Conservation (phyloP, 2,329 filamentous ascomycete species). For the Blumeriella jaapii region DNA sequence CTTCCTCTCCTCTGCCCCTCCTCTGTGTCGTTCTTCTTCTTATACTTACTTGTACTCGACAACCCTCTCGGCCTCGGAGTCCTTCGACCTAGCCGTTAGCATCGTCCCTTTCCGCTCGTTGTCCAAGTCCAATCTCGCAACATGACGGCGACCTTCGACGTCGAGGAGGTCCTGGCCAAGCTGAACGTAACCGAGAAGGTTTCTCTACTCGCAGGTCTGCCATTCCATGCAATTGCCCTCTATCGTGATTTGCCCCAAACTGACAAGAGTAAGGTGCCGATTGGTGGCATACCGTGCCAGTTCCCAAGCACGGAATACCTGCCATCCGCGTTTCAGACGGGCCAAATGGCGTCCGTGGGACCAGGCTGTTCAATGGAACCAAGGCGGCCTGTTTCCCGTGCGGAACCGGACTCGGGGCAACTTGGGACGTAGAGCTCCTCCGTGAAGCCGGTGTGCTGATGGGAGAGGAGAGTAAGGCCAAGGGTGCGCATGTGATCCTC, state of each 20-base stretch:
- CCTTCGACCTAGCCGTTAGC: too few relatives aligned
- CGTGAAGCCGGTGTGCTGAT: conserved; percentile 53
- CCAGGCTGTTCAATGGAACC: conserved; percentile 28
- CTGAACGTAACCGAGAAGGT: conserved; percentile 42
- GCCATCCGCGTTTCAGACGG: conserved; percentile 28
- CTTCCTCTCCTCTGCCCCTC: neutral
- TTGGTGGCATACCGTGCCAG: conserved; percentile 27
- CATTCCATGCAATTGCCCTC: neutral
- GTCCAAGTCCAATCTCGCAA: neutral
- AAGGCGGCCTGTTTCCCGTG: conserved; percentile 35
- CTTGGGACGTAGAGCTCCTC: conserved; percentile 53
- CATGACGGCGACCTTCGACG: conserved; percentile 34
- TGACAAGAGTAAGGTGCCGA: conserved; percentile 20
- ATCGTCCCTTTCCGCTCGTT: neutral
- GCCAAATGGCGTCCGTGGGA: conserved; percentile 28
- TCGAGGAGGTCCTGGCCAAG: conserved; percentile 43
- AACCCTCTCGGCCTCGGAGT: too few relatives aligned
- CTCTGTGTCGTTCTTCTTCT: too few relatives aligned
- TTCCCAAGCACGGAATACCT: conserved; percentile 25
- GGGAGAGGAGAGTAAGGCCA: conserved; percentile 53
- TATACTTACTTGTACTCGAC: too few relatives aligned
- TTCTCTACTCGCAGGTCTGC: conserved; percentile 37
- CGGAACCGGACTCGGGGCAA: conserved; percentile 42
- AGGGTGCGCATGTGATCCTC: conserved; percentile 60
- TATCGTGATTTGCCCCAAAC: neutral